Conservation (phyloP, 345 rosid species). For the Hibiscus mutabilis region DNA sequence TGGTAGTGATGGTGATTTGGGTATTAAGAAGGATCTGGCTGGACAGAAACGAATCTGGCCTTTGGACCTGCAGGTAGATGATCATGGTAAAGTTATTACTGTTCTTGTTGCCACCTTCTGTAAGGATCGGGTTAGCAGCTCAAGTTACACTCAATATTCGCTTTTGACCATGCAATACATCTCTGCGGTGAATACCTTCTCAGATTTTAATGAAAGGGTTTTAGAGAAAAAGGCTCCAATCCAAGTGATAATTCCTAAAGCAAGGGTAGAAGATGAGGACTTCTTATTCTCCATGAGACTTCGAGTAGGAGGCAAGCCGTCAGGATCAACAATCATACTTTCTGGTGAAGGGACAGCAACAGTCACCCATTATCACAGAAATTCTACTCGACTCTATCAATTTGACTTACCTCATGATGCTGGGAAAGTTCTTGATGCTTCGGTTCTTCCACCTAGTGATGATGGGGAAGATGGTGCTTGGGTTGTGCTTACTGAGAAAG, state of each 20-base stretch:
- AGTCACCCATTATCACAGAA: slow-evolving; percentile 63
- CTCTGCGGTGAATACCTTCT: slow-evolving; percentile 35
- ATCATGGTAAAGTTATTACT: slow-evolving; percentile 61
- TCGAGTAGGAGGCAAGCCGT: slow-evolving; percentile 77
- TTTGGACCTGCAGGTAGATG: slow-evolving; percentile 77
- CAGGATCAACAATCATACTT: slow-evolving; percentile 79
- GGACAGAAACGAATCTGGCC: slow-evolving; percentile 96
- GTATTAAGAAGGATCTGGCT: slow-evolving; percentile 82
- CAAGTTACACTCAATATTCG: slow-evolving; percentile 90
- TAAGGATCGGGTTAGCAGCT: slow-evolving; percentile 82
- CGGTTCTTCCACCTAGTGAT: slow-evolving; percentile 67
- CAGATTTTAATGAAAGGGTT: slow-evolving; percentile 41
- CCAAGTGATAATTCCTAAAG: slow-evolving; percentile 96
- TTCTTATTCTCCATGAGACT: slow-evolving; percentile 87
- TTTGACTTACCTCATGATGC: slow-evolving; percentile 93
- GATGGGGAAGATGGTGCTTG: slow-evolving; percentile 81
- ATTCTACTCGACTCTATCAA: slow-evolving; percentile 71
- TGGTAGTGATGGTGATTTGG: slow-evolving; percentile 68
- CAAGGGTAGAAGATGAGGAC: slow-evolving; percentile 85
- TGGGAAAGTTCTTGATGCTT: slow-evolving; percentile 94
- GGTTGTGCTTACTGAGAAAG: slow-evolving; percentile 88
- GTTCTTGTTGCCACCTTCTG: slow-evolving; percentile 90
- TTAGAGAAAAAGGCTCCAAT: slow-evolving; percentile 85
- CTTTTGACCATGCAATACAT: slow-evolving; percentile 78
- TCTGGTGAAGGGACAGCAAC: slow-evolving; percentile 96